Percentiles rank a stretch among this genome's conserved stretches.
Evolutionary conservation across 352 stramenopile species (phyloP).

Genomic region (Globisporangium nodosum): DNA sequence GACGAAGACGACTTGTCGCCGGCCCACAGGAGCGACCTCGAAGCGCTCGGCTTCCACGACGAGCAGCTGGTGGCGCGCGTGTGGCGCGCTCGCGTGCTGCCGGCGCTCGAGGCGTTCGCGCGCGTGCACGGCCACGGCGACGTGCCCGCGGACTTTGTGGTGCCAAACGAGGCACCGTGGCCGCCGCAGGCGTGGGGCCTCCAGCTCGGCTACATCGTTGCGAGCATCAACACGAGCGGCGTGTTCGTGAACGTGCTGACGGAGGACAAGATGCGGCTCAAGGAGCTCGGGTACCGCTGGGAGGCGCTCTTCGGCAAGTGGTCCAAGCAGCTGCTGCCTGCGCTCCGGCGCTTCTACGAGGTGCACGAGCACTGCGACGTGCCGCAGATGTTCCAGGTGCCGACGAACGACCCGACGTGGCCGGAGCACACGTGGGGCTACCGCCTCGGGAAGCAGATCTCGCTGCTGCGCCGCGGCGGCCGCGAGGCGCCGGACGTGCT

Average conservation of each 20-base stretch:
- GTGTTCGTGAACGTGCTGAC: slow-evolving; percentile 43
- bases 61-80: slow-evolving; percentile 14
- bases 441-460: slow-evolving; percentile 81
- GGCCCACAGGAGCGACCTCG: slow-evolving; percentile 15
- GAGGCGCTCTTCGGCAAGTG: slow-evolving; percentile 55
- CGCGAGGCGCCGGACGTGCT: slow-evolving; percentile 29
- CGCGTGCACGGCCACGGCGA: slow-evolving; percentile 26
- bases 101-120: slow-evolving; percentile 29
- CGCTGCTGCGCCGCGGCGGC: slow-evolving; percentile 45
- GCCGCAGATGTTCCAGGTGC: slow-evolving; percentile 86
- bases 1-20: neutral
- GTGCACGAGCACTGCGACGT: slow-evolving; percentile 87
- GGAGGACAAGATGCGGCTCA: slow-evolving; percentile 28
- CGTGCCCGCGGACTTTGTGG: slow-evolving; percentile 46
- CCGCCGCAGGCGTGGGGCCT: slow-evolving; percentile 28
- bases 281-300: slow-evolving; percentile 52
- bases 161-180: slow-evolving; percentile 48
- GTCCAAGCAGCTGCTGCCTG: slow-evolving; percentile 45
- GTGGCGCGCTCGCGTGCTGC: slow-evolving; percentile 35
- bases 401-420: slow-evolving; percentile 65
- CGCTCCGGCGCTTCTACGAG: slow-evolving; percentile 69
- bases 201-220: slow-evolving; percentile 52
- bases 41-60: slow-evolving; percentile 41
- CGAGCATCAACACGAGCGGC: slow-evolving; percentile 29
- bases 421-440: slow-evolving; percentile 78